Evolutionary conservation across 768 basidiomycete species (phyloP).

Genomic region (Ramaria rubella): DNA sequence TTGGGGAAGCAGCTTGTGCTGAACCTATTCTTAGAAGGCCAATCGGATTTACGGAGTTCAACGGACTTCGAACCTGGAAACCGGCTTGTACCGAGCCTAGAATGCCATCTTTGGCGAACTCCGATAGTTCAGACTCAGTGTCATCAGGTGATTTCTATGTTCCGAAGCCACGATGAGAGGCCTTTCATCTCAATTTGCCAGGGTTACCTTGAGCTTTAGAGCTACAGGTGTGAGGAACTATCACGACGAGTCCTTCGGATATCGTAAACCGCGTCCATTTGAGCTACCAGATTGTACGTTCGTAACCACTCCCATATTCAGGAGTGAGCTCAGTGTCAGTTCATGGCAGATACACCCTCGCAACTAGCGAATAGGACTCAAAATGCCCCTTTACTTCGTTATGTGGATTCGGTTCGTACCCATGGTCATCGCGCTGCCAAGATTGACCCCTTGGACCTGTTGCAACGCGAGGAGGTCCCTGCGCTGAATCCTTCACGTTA

Average conservation of each 20-base stretch:
- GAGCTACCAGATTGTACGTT: slow-evolving; percentile 66
- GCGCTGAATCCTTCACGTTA: slow-evolving; percentile 76
- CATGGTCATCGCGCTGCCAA: slow-evolving; percentile 81
- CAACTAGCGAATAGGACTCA: slow-evolving; percentile 61
- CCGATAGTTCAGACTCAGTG: too few species aligned
- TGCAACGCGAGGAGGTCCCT: slow-evolving; percentile 73
- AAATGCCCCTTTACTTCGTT: slow-evolving; percentile 78
- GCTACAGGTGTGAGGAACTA: slow-evolving; percentile 30
- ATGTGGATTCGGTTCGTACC: slow-evolving; percentile 81
- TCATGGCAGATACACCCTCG: slow-evolving; percentile 45
- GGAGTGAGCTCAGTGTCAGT: neutral
- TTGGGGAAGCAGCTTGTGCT: too few species aligned
- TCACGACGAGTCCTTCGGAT: slow-evolving; percentile 79
- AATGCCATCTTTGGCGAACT: too few species aligned
- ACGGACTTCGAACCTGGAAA: too few species aligned
- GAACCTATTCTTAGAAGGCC: too few species aligned
- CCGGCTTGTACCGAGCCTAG: too few species aligned
- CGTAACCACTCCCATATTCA: neutral
- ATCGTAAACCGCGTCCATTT: slow-evolving; percentile 56
- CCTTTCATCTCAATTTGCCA: neutral
- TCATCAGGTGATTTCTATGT: too few species aligned
- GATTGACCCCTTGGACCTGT: slow-evolving; percentile 83
- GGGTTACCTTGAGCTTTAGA: neutral
- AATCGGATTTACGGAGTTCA: too few species aligned
- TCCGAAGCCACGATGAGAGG: neutral